These are phyloP conservation scores for Acer campestre DNA, from an alignment of 345 rosid genomes.

Conservation along the genomic window DNA sequence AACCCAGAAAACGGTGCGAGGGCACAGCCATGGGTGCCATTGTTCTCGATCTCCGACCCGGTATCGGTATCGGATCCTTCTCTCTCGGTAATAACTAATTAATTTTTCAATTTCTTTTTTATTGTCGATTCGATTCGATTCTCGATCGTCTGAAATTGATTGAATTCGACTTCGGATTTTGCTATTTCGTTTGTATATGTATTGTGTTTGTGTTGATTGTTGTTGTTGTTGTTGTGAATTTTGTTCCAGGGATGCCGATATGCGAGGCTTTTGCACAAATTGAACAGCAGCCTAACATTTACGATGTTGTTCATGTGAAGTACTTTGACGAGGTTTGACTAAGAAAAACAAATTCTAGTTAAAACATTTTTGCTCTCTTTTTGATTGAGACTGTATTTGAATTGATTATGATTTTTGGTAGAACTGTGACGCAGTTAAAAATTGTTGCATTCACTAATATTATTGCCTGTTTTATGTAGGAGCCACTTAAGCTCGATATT, in stretches of 20 bases:
- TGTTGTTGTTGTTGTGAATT: slow-evolving; percentile 15
- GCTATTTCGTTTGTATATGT: not conserved
- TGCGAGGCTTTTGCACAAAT: slow-evolving; percentile 91
- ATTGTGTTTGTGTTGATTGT: slow-evolving; percentile 10
- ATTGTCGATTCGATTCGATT: not conserved
- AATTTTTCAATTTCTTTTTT: not conserved
- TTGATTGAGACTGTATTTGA: too few relatives aligned
- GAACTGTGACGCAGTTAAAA: not conserved
- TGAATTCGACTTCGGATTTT: too few relatives aligned
- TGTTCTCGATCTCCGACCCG: slow-evolving; percentile 93
- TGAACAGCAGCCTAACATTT: slow-evolving; percentile 92
- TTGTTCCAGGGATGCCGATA: slow-evolving; percentile 80
- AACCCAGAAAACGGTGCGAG: slow-evolving; percentile 81
- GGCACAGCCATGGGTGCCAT: slow-evolving; percentile 98
- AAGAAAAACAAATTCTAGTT: too few relatives aligned
- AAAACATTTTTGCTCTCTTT: too few relatives aligned
- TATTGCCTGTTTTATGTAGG: slow-evolving; percentile 43
- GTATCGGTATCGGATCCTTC: slow-evolving; percentile 90
- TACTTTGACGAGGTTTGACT: slow-evolving; percentile 79
- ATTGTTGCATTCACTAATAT: not conserved
- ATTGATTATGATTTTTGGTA: not conserved
- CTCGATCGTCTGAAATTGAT: not conserved
- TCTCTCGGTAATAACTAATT: slow-evolving; percentile 56
- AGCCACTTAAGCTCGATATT: slow-evolving; percentile 87
- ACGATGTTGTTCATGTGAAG: slow-evolving; percentile 94